Base-by-base conservation (phyloP, 2,329 filamentous ascomycete species). In the Geosmithia flava region DNA sequence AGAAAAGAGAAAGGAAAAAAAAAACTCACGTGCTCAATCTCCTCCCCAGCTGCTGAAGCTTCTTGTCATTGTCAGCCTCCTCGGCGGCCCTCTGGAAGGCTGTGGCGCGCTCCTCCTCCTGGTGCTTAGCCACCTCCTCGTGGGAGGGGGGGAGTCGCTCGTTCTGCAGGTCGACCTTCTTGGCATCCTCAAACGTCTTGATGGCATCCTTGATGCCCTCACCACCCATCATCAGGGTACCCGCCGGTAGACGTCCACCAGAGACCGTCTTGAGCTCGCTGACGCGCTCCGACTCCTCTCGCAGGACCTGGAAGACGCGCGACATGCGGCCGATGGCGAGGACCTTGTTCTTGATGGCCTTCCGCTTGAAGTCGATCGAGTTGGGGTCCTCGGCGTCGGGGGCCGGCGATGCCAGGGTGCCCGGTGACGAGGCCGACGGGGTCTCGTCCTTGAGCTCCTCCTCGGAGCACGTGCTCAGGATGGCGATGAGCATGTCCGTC, bases 271-370 rank as follows among this genome's bases (percentile, higher is more conserved):
- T 98, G 65, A 98, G 80, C 68, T 98, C 93, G 40, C 91, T 96
- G 49, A 98, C 90, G 58, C 85, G 81, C 72, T 98, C 93, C 2
- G 90, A 95, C 68, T 98, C 93, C 69, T 98, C 93, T 59, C 93
- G 88, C 57, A 98, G 70, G 46, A 98, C 93, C 65, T 98, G 93
- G 83, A 98, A 98, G 52, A 98, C 93, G 58, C 93, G 87, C 39
- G 93, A 97, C 54, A 98, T 76, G 56, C 93, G 87, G 29, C 93
- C 93, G 60, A 98, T 98, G 51, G 93, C 93, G 58, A 98, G 72
- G 61, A 98, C 97, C 75, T 98, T 98, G 81, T 98, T 98, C 77
- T 97, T 97, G 78, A 98, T 95, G 3, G 90, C 90, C 44, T 90
- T 83, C 60, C 93, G 80, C 76, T 96, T 97, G 74, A 85, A 91